Evolutionary conservation across 257 asterid genomes (phyloP).

Genomic region (Leonotis leonurus): DNA sequence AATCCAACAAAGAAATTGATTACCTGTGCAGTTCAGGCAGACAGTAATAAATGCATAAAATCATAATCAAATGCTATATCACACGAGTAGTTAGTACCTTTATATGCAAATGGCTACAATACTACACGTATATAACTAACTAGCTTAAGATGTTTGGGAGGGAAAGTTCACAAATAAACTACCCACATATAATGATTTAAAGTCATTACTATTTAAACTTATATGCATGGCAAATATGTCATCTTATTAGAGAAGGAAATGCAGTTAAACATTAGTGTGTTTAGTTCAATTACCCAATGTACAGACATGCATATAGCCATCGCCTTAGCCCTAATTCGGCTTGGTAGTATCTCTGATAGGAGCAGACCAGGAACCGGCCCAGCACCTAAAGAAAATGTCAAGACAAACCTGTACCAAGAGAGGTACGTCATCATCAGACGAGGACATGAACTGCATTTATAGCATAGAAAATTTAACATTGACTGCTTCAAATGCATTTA

Average conservation of each 20-base stretch:
- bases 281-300: constrained; percentile 72
- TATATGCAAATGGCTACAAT: not conserved
- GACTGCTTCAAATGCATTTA: too few relatives aligned
- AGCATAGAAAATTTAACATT: not conserved
- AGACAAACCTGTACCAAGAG: constrained; percentile 48
- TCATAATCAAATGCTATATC: not conserved
- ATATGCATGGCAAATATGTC: not conserved
- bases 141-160: too few relatives aligned
- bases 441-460: not conserved
- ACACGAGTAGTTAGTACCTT: not conserved
- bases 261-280: not conserved
- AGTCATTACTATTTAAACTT: not conserved
- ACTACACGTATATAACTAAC: not conserved
- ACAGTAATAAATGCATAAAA: not conserved
- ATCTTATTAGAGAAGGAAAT: constrained; percentile 2
- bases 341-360: constrained; percentile 80
- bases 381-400: constrained; percentile 78
- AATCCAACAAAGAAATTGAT: constrained; percentile 72
- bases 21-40: constrained; percentile 42
- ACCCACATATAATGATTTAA: not conserved
- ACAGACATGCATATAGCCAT: constrained; percentile 94
- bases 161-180: not conserved
- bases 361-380: constrained; percentile 92
- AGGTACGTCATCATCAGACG: not conserved
- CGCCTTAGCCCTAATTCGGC: constrained; percentile 85